Evolutionary conservation across 805 yeast species (phyloP).

Genomic region (Pichia rugopelliculosa): DNA sequence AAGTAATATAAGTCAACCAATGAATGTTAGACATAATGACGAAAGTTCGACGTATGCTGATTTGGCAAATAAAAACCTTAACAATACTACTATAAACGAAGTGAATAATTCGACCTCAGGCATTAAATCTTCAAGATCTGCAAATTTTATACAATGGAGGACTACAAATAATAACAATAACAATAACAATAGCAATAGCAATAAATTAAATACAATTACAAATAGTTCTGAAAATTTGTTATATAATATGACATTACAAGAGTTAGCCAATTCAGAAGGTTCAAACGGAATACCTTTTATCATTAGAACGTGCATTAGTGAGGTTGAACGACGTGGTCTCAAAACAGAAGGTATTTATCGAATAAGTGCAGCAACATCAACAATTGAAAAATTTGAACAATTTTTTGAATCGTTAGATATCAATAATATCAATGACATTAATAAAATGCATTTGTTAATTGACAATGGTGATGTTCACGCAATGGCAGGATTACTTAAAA

Average conservation of each 20-base stretch:
- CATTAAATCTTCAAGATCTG: constrained; percentile 42
- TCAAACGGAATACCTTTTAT: constrained; percentile 56
- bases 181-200: constrained; percentile 1
- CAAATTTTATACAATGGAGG: constrained; percentile 35
- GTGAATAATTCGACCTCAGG: constrained; percentile 14
- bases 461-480: constrained; percentile 64
- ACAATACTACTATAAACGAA: not conserved
- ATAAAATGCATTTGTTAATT: constrained; percentile 18
- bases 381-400: constrained; percentile 38
- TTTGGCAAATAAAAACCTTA: not conserved
- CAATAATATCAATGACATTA: constrained; percentile 26
- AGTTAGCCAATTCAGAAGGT: constrained; percentile 56
- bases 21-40: constrained; percentile 26
- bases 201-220: constrained; percentile 19
- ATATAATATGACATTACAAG: constrained; percentile 51
- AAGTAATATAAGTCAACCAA: constrained; percentile 25
- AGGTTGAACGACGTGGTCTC: constrained; percentile 72
- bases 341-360: constrained; percentile 84
- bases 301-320: constrained; percentile 61
- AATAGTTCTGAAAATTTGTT: constrained; percentile 1
- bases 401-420: constrained; percentile 28
- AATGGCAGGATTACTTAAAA: constrained; percentile 76
- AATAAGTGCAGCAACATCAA: constrained; percentile 75
- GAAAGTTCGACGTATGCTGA: constrained; percentile 7
- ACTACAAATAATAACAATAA: constrained; percentile 14